Conservation (phyloP, 176 grass and related monocot species). For the sorghum (Sorghum bicolor) region DNA sequence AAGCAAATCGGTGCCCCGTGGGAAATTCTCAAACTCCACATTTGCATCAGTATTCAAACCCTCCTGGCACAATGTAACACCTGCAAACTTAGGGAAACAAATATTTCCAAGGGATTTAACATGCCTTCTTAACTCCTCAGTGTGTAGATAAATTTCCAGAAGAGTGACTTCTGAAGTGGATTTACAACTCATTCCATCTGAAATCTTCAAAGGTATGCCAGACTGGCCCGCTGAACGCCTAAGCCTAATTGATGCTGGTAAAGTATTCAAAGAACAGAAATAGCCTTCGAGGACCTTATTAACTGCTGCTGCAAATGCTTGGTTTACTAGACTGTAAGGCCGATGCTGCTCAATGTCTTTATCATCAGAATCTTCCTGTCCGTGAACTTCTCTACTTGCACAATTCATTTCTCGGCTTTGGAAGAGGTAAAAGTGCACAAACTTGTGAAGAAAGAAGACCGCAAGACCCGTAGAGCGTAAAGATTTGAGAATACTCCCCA, state of each 20-base stretch:
- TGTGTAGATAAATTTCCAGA: slow-evolving; percentile 91
- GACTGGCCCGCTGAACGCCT: slow-evolving; percentile 38
- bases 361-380: slow-evolving; percentile 26
- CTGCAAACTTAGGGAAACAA: slow-evolving; percentile 79
- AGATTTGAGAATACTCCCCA: slow-evolving; percentile 77
- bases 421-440: slow-evolving; percentile 73
- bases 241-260: slow-evolving; percentile 65
- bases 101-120: slow-evolving; percentile 88
- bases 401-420: slow-evolving; percentile 35
- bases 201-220: slow-evolving; percentile 16
- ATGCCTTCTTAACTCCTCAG: slow-evolving; percentile 81
- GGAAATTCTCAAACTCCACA: slow-evolving; percentile 81
- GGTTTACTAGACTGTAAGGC: slow-evolving; percentile 79
- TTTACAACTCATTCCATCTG: slow-evolving; percentile 28
- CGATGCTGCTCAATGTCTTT: slow-evolving; percentile 22
- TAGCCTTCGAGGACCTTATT: slow-evolving; percentile 90
- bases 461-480: slow-evolving; percentile 55
- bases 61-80: slow-evolving; percentile 70
- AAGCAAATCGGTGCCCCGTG: slow-evolving; percentile 81
- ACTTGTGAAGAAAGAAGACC: slow-evolving; percentile 80
- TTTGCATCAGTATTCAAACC: slow-evolving; percentile 71
- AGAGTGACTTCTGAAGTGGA: slow-evolving; percentile 66
- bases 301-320: slow-evolving; percentile 79
- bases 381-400: slow-evolving; percentile 21
- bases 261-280: slow-evolving; percentile 80